A percentile compares a stretch with the other conserved stretches of the same genome.
Conservation (phyloP, 805 yeast species). For the Monosporozyma unispora region DNA sequence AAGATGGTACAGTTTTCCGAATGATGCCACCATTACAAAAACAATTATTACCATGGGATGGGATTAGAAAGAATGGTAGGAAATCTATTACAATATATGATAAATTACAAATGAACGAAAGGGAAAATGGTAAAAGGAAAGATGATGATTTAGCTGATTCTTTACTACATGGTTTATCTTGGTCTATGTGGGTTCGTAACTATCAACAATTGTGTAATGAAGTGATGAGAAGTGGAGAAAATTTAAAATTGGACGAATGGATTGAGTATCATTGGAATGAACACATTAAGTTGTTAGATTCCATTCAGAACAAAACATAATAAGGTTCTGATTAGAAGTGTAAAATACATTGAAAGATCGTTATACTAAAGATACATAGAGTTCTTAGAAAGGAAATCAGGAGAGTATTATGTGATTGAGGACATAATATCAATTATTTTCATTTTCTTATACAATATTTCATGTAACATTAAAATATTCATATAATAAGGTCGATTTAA, state of each 20-base stretch:
- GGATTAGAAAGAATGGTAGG: not conserved
- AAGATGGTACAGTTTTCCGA: not conserved
- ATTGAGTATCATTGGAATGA: not conserved
- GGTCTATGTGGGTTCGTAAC: conserved; percentile 34
- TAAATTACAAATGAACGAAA: conserved; percentile 68
- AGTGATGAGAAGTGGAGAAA: not conserved
- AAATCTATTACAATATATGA: conserved; percentile 39
- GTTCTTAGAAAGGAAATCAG: no score
- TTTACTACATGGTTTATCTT: conserved; percentile 49
- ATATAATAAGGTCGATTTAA: no score
- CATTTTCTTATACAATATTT: no score
- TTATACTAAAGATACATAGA: no score
- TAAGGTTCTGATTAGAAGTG: no score
- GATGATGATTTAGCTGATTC: conserved; percentile 62
- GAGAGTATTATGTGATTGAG: no score
- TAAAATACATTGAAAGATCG: no score
- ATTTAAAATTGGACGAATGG: not conserved
- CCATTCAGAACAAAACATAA: not conserved
- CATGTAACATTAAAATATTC: no score
- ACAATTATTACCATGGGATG: not conserved
- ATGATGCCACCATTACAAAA: not conserved
- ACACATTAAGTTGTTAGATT: not conserved
- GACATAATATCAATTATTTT: no score
- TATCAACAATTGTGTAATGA: not conserved
- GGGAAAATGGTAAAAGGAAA: conserved; percentile 30